Conservation (phyloP, 2,329 filamentous ascomycete species). For the Fusarium longipes region DNA sequence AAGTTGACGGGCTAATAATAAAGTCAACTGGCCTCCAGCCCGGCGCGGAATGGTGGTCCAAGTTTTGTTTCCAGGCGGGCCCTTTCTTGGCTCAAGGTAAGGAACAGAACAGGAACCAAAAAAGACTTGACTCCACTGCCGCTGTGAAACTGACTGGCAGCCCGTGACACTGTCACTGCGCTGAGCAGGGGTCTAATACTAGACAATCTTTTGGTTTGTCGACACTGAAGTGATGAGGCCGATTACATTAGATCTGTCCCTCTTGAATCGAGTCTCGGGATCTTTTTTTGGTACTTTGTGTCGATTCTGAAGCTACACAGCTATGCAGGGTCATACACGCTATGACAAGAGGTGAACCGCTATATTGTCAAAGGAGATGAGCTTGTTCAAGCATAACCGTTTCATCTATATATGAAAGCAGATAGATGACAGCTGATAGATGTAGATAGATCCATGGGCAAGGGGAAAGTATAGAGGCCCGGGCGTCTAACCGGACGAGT, state of each 20-base stretch:
- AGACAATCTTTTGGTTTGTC: background rate
- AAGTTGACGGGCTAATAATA: conserved; percentile 21
- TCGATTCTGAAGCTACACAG: background rate
- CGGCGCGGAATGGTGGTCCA: conserved; percentile 29
- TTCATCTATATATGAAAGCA: conserved; percentile 11
- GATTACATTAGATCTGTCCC: too few relatives aligned
- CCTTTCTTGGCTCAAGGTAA: conserved; percentile 10
- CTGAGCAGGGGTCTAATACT: conserved; percentile 6
- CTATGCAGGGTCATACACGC: background rate
- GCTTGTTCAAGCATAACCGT: background rate
- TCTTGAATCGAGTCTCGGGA: background rate
- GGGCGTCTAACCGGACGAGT: background rate
- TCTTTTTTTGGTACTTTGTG: background rate
- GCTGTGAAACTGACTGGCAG: conserved; percentile 22
- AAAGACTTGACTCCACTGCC: conserved; percentile 27
- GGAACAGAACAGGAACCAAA: conserved; percentile 19
- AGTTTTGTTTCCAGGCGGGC: conserved; percentile 42
- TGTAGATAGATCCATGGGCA: background rate
- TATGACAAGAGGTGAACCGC: background rate
- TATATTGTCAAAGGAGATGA: background rate
- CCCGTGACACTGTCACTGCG: conserved; percentile 10
- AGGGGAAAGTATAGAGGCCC: background rate
- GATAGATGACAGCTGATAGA: background rate
- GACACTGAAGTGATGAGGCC: conserved; percentile 6
- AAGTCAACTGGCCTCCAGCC: conserved; percentile 16